These are phyloP conservation scores for Leishmania turanica DNA, from an alignment of 208 protist genomes.

Conservation along the genomic window DNA sequence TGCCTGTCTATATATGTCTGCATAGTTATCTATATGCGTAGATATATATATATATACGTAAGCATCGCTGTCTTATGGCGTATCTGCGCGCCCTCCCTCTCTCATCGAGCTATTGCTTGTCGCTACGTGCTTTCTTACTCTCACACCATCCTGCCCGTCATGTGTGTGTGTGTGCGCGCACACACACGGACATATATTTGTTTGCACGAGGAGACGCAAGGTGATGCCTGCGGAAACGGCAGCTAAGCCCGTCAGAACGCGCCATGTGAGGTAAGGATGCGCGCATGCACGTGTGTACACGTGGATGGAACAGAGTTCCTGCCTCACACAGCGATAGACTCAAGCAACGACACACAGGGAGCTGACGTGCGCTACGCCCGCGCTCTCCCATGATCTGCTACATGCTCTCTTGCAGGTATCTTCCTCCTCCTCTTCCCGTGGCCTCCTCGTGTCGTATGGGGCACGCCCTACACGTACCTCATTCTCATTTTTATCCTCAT, in stretches of 20 bases:
- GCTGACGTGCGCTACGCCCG: not conserved
- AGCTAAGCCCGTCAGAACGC: not conserved
- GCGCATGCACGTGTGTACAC: not conserved
- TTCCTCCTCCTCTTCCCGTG: not conserved
- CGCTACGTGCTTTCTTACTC: not conserved
- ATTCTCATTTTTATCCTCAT: not conserved
- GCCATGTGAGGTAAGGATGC: not conserved
- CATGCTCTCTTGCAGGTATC: not conserved
- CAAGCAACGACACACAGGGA: not conserved
- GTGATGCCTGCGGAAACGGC: not conserved
- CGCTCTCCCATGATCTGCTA: not conserved
- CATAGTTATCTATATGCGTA: not conserved
- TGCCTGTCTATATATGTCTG: not conserved
- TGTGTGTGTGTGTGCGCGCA: not conserved
- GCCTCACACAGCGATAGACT: not conserved
- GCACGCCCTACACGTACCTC: not conserved
- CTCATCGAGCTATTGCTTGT: not conserved
- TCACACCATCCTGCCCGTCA: not conserved
- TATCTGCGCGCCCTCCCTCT: not conserved
- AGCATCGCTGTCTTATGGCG: too few species aligned
- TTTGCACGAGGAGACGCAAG: not conserved
- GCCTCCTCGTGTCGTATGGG: not conserved
- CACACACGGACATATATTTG: not conserved
- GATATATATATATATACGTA: not conserved
- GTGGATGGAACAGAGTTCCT: not conserved